A percentile compares a stretch with the other conserved stretches of the same genome.
These are phyloP conservation scores for Globisporangium cederbergense DNA, from an alignment of 352 stramenopile genomes.

Conservation along the genomic window DNA sequence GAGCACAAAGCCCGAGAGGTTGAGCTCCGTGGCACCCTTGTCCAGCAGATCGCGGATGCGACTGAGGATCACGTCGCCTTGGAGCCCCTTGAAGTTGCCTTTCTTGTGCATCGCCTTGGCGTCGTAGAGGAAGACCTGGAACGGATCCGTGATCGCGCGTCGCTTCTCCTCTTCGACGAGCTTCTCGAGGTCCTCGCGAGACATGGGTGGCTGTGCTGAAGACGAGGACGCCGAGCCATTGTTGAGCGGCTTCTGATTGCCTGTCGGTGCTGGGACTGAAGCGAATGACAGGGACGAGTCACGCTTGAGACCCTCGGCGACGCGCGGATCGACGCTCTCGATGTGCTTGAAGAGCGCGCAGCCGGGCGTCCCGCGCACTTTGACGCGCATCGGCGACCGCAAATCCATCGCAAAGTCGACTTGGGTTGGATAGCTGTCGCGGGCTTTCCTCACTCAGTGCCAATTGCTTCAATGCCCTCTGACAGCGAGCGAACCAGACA, in stretches of 20 bases:
- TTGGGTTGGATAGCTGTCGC: no score
- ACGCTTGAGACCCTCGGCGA: conserved; percentile 49
- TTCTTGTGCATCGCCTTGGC: conserved; percentile 54
- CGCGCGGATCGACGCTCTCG: conserved; percentile 51
- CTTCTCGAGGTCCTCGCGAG: conserved; percentile 32
- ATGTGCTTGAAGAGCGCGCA: conserved; percentile 43
- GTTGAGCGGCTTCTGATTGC: neutral
- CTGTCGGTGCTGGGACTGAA: neutral
- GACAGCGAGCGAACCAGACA: no score
- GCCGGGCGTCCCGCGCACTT: conserved; percentile 40
- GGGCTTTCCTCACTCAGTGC: no score
- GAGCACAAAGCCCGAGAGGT: conserved; percentile 53
- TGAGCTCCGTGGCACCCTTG: conserved; percentile 30
- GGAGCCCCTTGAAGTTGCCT: conserved; percentile 61
- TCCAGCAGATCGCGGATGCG: conserved; percentile 44
- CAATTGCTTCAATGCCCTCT: no score
- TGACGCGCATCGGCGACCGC: conserved; percentile 23
- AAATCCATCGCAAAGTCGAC: conserved; percentile 18
- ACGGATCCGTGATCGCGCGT: conserved; percentile 49
- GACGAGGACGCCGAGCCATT: neutral
- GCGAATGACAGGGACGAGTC: conserved; percentile 2
- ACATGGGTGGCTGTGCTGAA: neutral
- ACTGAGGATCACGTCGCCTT: conserved; percentile 53
- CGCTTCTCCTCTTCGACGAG: conserved; percentile 71
- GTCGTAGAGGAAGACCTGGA: conserved; percentile 65